Evolutionary conservation across 441 rosid species (phyloP).

Genomic region (Adansonia madagascariensis): DNA sequence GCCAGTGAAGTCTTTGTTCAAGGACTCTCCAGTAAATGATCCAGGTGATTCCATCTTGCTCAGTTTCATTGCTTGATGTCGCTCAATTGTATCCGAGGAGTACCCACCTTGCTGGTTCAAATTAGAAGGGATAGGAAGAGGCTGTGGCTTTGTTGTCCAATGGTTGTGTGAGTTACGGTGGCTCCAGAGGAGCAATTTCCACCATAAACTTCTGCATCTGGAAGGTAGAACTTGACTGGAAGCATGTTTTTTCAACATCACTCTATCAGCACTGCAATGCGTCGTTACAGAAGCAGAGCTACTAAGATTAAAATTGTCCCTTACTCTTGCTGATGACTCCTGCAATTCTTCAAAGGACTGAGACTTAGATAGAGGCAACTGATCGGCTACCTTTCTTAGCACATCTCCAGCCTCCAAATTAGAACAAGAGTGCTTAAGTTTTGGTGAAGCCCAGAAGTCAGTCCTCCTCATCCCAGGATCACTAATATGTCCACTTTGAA

Average conservation of each 20-base stretch:
- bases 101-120: slow-evolving; percentile 79
- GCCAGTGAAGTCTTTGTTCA: slow-evolving; percentile 32
- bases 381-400: slow-evolving; percentile 40
- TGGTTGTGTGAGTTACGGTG: slow-evolving; percentile 78
- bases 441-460: slow-evolving; percentile 66
- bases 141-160: slow-evolving; percentile 42
- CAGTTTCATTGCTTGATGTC: slow-evolving; percentile 35
- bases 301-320: slow-evolving; percentile 33
- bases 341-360: slow-evolving; percentile 44
- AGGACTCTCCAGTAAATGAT: slow-evolving; percentile 52
- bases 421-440: slow-evolving; percentile 85
- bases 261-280: slow-evolving; percentile 77
- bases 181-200: slow-evolving; percentile 96
- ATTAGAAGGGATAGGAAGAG: slow-evolving; percentile 25
- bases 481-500: slow-evolving; percentile 72
- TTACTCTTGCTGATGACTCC: slow-evolving; percentile 33
- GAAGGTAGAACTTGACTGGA: slow-evolving; percentile 94
- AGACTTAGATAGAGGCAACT: slow-evolving; percentile 45
- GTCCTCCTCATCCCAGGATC: slow-evolving; percentile 77
- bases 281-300: slow-evolving; percentile 63
- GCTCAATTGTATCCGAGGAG: slow-evolving; percentile 77
- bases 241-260: slow-evolving; percentile 89
- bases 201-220: slow-evolving; percentile 75
- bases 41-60: slow-evolving; percentile 52
- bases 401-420: slow-evolving; percentile 57